phyloP scores from a whole-genome alignment of 164 flowering plant genomes.

The Tetrastigma voinierianum region DNA sequence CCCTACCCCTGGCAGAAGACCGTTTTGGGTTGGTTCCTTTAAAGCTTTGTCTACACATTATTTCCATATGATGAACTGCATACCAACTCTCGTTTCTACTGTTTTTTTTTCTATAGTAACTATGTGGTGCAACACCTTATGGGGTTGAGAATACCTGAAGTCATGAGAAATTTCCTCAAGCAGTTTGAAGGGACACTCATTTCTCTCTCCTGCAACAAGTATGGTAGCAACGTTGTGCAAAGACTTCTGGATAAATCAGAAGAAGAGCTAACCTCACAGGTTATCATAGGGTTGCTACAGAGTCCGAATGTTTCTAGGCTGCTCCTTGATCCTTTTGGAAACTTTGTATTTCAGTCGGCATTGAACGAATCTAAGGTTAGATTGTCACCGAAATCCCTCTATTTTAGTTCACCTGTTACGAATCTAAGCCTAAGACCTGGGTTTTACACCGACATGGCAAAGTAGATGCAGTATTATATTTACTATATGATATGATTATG shows the following conservation, averaged over 20 bases:
- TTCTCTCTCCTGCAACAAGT: conserved; percentile 38
- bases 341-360: conserved; percentile 48
- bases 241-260: conserved; percentile 30
- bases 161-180: conserved; percentile 20
- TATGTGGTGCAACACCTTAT: conserved; percentile 47
- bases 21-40: conserved; percentile 33
- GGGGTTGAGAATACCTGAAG: conserved; percentile 16
- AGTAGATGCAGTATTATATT: neutral
- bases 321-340: conserved; percentile 43
- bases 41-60: neutral
- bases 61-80: neutral
- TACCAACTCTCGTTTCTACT: neutral
- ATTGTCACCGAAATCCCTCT: neutral
- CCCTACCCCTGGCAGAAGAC: conserved; percentile 30
- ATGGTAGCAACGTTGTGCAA: conserved; percentile 62
- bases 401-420: neutral
- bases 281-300: conserved; percentile 36
- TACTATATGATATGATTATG: no score
- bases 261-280: conserved; percentile 9
- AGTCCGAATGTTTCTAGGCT: conserved; percentile 22
- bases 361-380: conserved; percentile 40
- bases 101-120: conserved; percentile 27
- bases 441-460: neutral
- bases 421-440: neutral
- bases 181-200: conserved; percentile 31